Evolutionary conservation across 768 basidiomycete species (phyloP).

Genomic region (Agrocybe praecox): DNA sequence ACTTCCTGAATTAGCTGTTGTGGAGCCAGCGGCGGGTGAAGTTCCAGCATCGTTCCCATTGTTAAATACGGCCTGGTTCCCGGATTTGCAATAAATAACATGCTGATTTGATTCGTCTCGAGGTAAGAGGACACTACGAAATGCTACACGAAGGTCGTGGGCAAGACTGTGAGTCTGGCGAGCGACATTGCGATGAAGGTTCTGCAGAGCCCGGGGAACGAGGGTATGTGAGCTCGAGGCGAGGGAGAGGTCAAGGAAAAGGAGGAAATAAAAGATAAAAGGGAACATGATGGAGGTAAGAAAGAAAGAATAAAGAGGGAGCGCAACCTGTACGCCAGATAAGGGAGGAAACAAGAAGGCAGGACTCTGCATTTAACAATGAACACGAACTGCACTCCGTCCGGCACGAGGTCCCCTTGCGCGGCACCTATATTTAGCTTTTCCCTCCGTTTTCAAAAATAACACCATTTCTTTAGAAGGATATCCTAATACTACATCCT

Average conservation of each 20-base stretch:
- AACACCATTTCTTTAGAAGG: neutral
- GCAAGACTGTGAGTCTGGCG: conserved; percentile 64
- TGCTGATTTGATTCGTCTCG: conserved; percentile 32
- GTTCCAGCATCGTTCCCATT: conserved; percentile 14
- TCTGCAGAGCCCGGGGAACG: conserved; percentile 44
- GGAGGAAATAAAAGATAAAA: conserved; percentile 21
- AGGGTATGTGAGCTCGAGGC: conserved; percentile 28
- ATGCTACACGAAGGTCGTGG: conserved; percentile 68
- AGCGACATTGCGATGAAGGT: conserved; percentile 55
- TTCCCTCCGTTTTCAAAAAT: neutral
- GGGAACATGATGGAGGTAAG: neutral
- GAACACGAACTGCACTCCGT: neutral
- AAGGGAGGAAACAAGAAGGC: neutral
- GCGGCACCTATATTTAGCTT: neutral
- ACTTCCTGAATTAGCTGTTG: conserved; percentile 20
- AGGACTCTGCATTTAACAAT: neutral
- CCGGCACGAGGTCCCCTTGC: too few species aligned
- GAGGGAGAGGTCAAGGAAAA: conserved; percentile 37
- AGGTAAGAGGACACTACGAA: conserved; percentile 53
- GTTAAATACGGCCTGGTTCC: conserved; percentile 29
- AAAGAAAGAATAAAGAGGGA: neutral
- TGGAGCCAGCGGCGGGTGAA: conserved; percentile 21
- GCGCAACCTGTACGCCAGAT: neutral
- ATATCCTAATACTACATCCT: neutral
- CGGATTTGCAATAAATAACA: conserved; percentile 47